Evolutionary conservation across 164 flowering plant genomes (phyloP), one percentile per base, ranked within the genome.

Genomic region (Annona cherimola): DNA sequence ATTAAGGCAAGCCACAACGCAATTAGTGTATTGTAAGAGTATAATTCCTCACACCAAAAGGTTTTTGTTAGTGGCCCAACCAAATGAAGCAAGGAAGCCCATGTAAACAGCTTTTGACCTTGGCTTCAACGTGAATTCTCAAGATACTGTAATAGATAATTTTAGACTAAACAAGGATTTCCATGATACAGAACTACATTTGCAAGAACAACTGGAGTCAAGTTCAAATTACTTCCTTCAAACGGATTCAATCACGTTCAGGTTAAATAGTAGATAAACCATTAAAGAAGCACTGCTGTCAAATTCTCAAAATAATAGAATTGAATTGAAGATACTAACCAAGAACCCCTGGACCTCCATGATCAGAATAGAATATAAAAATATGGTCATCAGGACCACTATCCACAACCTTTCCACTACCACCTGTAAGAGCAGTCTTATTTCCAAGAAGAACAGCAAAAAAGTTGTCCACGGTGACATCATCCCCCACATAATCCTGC

Each of bases 281-380:
- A 7, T 50, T 12, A 64, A 64, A 11, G 42, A 44, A 35, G 5
- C 67, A 64, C 7, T 42, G 19, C 43, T 14, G 9, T 64, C 4
- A 64, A 35, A 41, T 64, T 5, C 16, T 16, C 44, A 64, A 64
- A 64, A 64, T 42, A 9, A 64, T 7, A 64, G 67, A 64, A 12
- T 39, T 40, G 67, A 64, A 12, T 39, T 40, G 35, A 40, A 64
- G 64, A 44, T 70, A 86, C 96, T 80, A 63, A 94, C 98, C 92
- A 64, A 94, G 94, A 68, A 89, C 88, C 3, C 98, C 98, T 67
- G 98, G 91, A 64, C 95, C 97, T 4, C 97, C 98, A 81, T 94
- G 98, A 73, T 94, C 98, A 14, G 86, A 64, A 66, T 92, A 88
- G 84, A 81, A 92, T 42, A 92, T 76, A 74, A 92, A 90, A 43